Conservation (phyloP, 73 alveolate species). For the Paramecium biaurelia region DNA sequence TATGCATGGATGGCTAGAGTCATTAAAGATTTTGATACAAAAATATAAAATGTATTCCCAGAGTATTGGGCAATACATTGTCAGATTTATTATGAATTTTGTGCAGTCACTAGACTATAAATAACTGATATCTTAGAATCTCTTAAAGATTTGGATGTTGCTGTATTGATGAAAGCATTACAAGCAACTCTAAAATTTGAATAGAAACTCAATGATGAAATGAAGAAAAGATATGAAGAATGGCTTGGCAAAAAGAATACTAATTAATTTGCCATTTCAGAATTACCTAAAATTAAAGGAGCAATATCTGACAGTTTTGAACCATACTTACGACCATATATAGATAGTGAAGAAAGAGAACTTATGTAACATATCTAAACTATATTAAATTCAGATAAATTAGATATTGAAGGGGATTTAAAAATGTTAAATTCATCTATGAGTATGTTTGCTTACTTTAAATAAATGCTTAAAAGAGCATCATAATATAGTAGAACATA, state of each 20-base stretch:
- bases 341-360: conserved; percentile 50
- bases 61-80: conserved; percentile 92
- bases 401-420: conserved; percentile 32
- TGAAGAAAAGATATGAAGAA: conserved; percentile 31
- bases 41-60: conserved; percentile 77
- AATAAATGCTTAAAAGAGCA: conserved; percentile 27
- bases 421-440: conserved; percentile 50
- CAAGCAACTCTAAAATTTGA: conserved; percentile 34
- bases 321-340: conserved; percentile 58
- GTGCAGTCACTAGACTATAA: conserved; percentile 62
- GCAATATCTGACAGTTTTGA: conserved; percentile 56
- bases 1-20: conserved; percentile 96
- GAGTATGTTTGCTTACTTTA: conserved; percentile 7
- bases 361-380: neutral
- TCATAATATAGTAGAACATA: conserved; percentile 38
- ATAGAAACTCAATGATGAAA: neutral
- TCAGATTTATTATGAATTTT: conserved; percentile 93
- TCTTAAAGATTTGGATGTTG: conserved; percentile 36
- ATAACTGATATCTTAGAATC: conserved; percentile 47
- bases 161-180: conserved; percentile 36
- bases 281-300: conserved; percentile 56
- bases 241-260: neutral
- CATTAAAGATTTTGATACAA: conserved; percentile 87
- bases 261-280: neutral
- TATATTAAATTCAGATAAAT: neutral